Base-by-base conservation (phyloP, 352 stramenopile genomes). In the Phytophthora pisi region DNA sequence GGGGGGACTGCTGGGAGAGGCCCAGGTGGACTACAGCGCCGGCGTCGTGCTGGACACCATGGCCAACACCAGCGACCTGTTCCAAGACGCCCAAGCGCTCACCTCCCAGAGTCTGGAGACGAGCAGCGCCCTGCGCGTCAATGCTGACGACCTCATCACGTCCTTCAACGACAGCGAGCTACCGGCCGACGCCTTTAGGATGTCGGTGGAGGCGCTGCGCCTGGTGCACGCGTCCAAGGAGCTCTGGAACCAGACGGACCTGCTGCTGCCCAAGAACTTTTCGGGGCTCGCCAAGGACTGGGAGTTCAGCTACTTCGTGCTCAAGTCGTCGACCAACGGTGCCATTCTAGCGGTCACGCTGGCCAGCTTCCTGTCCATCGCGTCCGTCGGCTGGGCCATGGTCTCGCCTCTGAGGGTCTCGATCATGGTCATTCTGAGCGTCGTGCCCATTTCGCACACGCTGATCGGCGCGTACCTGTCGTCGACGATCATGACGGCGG, bases 1-100 rank as follows among this genome's bases (percentile, higher is more conserved):
- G 9, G 83, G 81, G 7, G 86, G 86, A 9, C 70, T 95, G 13
- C 63, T 95, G 30, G 86, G 84, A 51, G 84, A 93, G 66, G 86
- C 82, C 28, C 86, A 95, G 53, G 83, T 93, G 28, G 84, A 95
- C 70, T 95, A 95, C 80, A 92, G 84, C 54, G 81, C 85, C n/a
- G 77, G 86, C 8, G 74, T 91, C 30, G 75, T 93, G 56, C 74
- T 78, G 42, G 76, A 90, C 52, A 86, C 83, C 18, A 91, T 95
- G 84, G 78, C 72, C 40, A 95, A 95, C 62, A 79, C 75, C 3
- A 93, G 82, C 45, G 47, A 79, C 30, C 61, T 79, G 45, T 92
- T 95, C 43, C 57, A 70, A 20, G 60, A 75, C 11, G 68, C 81
- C 15, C 81, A 81, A 40, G 51, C 64, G 1, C 43, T 90, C 24